These are phyloP conservation scores for Cucumis hystrix DNA, from an alignment of 306 rosid species.

Conservation along the genomic window DNA sequence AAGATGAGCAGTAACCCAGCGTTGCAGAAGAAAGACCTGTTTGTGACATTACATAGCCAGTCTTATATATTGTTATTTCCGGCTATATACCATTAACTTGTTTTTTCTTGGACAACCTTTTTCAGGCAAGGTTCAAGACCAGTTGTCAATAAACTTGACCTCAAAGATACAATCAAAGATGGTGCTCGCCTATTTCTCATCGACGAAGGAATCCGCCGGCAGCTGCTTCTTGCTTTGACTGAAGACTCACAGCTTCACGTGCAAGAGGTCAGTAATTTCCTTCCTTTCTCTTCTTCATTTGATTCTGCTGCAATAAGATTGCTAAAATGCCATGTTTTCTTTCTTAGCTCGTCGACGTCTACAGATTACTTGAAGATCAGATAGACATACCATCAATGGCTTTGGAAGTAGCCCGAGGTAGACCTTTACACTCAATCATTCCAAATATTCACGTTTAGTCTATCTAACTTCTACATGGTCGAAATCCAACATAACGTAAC, in stretches of 20 bases:
- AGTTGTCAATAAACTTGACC: conserved; percentile 62
- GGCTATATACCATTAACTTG: conserved; percentile 6
- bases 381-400: conserved; percentile 77
- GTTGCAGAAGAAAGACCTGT: conserved; percentile 50
- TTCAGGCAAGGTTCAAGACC: conserved; percentile 38
- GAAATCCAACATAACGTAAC: neutral
- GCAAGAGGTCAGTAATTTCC: conserved; percentile 52
- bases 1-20: conserved; percentile 97
- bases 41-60: conserved; percentile 19
- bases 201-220: conserved; percentile 80
- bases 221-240: conserved; percentile 91
- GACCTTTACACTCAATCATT: neutral
- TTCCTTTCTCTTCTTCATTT: neutral
- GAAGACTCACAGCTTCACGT: conserved; percentile 96
- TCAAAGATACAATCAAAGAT: conserved; percentile 89
- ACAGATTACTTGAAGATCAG: conserved; percentile 80
- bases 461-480: neutral
- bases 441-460: neutral
- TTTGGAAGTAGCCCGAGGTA: conserved; percentile 83
- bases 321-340: conserved; percentile 14
- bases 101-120: conserved; percentile 11
- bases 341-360: conserved; percentile 83
- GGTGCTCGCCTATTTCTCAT: conserved; percentile 88
- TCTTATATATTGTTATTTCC: conserved; percentile 10
- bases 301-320: neutral